phyloP scores from a whole-genome alignment of 1,284 basidiomycete genomes.

The Microbotryum saponariae region DNA sequence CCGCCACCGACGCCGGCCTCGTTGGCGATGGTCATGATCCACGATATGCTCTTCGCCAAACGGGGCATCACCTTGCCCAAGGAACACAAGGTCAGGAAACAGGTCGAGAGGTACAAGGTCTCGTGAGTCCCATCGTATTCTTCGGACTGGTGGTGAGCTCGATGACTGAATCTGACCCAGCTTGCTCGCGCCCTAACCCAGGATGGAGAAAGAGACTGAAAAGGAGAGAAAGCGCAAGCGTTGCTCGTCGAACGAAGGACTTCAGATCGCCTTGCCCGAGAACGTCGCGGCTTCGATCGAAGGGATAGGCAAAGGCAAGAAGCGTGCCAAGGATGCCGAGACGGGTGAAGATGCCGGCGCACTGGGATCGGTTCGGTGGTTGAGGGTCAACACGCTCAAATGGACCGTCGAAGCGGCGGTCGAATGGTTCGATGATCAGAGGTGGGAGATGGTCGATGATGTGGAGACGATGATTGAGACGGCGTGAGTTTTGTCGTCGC shows the following conservation, averaged over 20 bases:
- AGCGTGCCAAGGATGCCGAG: slow-evolving; percentile 24
- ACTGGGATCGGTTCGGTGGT: slow-evolving; percentile 38
- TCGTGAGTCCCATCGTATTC: slow-evolving; percentile 18
- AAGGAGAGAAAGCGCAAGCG: slow-evolving; percentile 32
- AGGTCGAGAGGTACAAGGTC: slow-evolving; percentile 36
- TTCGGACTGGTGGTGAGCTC: background rate
- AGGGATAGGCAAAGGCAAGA: slow-evolving; percentile 34
- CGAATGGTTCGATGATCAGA: slow-evolving; percentile 37
- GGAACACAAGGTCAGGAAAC: slow-evolving; percentile 36
- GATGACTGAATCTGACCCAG: background rate
- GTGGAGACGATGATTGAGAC: slow-evolving; percentile 23
- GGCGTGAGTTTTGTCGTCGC: slow-evolving; percentile 15
- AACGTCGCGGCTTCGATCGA: slow-evolving; percentile 25
- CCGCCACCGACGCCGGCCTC: slow-evolving; percentile 16
- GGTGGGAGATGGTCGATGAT: slow-evolving; percentile 27
- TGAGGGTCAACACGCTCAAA: slow-evolving; percentile 69
- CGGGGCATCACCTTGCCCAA: slow-evolving; percentile 45
- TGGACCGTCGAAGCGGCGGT: slow-evolving; percentile 58
- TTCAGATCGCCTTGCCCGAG: slow-evolving; percentile 29
- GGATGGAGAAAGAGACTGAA: slow-evolving; percentile 34
- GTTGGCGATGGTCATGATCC: slow-evolving; percentile 71
- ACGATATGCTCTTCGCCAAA: slow-evolving; percentile 70
- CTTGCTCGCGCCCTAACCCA: background rate
- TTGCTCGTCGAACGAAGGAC: slow-evolving; percentile 31
- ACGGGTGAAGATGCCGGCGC: slow-evolving; percentile 20